Base-by-base conservation (phyloP, 306 rosid genomes). In the Oxytropis ochrocephala region DNA sequence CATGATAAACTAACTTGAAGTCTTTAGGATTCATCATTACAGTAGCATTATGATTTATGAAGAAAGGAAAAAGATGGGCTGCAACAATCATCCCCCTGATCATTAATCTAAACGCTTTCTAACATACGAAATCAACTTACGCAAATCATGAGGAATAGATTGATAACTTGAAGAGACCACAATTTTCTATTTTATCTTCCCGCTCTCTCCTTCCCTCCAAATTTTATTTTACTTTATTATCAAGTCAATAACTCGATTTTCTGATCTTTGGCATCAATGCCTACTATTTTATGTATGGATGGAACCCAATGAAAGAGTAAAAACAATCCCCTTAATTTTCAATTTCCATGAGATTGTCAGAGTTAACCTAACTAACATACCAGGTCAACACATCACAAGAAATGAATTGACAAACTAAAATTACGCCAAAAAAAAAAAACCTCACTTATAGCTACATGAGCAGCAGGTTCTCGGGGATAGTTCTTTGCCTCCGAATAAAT, bases 401-500 rank as follows among this genome's bases (percentile, higher is more conserved):
- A 36, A 50, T 10, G 73, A 67, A 72, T 27, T 54, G 42, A 56
- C 44, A 78, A 70, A 14, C 73, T 18, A 70, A 75, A 73, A 79
- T 75, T 69, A 57, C 18, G 72, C 5, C 6, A 67, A 16, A 53
- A 53, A 57, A 67, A n/a, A n/a, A 81, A 71, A 64, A 57, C 69
- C 97, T 94, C 81, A 94, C 99, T 87, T 81, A 94, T 94, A 70
- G 99, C 92, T 64, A 94, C 99, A 78, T 94, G 99, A 6, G 99
- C 99, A 75, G 99, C 99, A 39, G 99, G 99, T 84, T 94, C 99
- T 70, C 99, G 95, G 49, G 99, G 97, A 86, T 94, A 94, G 77
- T 87, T 94, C 81, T 94, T 94, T 73, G 92, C 82, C 85, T 94
- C 99, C 5, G 91, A 87, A 77, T 94, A 94, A 53, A 94, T 94